Evolutionary conservation across 2,329 filamentous ascomycete species (phyloP), one percentile per base, ranked within the genome.

Genomic region (Fusarium acutatum): DNA sequence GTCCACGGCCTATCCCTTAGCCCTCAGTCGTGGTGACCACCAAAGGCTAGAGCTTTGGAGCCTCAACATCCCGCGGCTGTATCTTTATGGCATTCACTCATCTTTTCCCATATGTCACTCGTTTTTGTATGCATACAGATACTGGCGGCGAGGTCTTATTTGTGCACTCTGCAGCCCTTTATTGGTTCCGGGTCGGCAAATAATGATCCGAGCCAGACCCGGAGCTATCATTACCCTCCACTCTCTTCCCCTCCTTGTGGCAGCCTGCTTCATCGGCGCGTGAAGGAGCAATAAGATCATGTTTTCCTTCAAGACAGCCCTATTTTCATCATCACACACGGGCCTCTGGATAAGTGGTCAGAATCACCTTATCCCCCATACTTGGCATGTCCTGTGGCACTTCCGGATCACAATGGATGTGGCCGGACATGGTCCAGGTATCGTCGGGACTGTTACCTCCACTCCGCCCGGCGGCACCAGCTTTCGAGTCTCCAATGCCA

Each of bases 201-300:
- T 54, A 34, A 72, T 60, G 71, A 60, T 56, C 56, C 64, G 58
- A 74, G 54, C 67, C 64, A 60, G 59, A n/a, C 38, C 67, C 67
- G 64, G 68, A 67, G 71, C 46, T 46, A 41, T 73, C 75, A 72
- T 64, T 49, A 58, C 66, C 67, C 60, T 64, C 75, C 75, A 69
- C 64, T 61, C 43, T 49, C 62, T 44, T 62, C 44, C 57, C 44
- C 64, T 68, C 60, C 26, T 40, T 71, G 34, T 56, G 43, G 26
- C 54, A 63, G 40, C 60, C 34, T 49, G 22, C 34, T 26, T 60
- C 46, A 34, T 52, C 53, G 56, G 32, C 44, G 52, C 60, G 44
- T 63, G 46, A 13, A 57, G 18, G 24, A 49, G n/a, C 32, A 17
- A 24, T 49, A 28, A 34, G 34, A 32, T 26, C 44, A 26, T 57